phyloP scores from a whole-genome alignment of 225 moss, liverwort and hornwort genomes.

The Ulota crispa region DNA sequence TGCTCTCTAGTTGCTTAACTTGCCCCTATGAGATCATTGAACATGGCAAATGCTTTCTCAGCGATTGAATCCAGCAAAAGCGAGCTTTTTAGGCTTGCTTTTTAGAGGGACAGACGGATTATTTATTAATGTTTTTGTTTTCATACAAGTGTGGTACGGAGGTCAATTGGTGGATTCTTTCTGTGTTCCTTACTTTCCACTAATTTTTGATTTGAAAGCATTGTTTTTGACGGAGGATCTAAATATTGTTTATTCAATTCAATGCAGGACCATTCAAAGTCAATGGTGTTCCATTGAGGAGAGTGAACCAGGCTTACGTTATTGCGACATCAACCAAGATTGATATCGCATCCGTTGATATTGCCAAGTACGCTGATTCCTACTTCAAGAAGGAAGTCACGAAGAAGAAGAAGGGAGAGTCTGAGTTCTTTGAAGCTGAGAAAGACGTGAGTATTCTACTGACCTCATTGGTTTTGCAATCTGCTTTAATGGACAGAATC shows the following conservation, averaged over 20 bases:
- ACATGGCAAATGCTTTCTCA: too few relatives aligned
- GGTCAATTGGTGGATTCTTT: neutral
- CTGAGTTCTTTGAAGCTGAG: slow-evolving; percentile 60
- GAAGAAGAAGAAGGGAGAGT: slow-evolving; percentile 67
- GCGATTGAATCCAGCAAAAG: too few relatives aligned
- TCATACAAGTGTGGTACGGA: neutral
- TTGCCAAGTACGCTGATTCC: slow-evolving; percentile 52
- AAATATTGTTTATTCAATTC: neutral
- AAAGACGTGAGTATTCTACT: slow-evolving; percentile 29
- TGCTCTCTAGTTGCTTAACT: too few relatives aligned
- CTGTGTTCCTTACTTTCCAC: neutral
- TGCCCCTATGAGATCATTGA: too few relatives aligned
- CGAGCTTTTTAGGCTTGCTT: too few relatives aligned
- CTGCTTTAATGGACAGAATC: neutral
- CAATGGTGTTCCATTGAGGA: slow-evolving; percentile 67
- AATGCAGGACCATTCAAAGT: slow-evolving; percentile 66
- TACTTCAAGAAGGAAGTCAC: slow-evolving; percentile 60
- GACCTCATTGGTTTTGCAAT: neutral
- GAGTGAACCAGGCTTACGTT: slow-evolving; percentile 71
- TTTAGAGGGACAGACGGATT: too few relatives aligned
- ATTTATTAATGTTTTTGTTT: neutral
- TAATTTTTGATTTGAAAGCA: neutral
- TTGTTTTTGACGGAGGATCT: neutral
- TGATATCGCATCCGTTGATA: slow-evolving; percentile 46
- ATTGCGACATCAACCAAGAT: slow-evolving; percentile 74